phyloP scores from a whole-genome alignment of 192 early-diverging fungal genomes.

The Podila horticola region DNA sequence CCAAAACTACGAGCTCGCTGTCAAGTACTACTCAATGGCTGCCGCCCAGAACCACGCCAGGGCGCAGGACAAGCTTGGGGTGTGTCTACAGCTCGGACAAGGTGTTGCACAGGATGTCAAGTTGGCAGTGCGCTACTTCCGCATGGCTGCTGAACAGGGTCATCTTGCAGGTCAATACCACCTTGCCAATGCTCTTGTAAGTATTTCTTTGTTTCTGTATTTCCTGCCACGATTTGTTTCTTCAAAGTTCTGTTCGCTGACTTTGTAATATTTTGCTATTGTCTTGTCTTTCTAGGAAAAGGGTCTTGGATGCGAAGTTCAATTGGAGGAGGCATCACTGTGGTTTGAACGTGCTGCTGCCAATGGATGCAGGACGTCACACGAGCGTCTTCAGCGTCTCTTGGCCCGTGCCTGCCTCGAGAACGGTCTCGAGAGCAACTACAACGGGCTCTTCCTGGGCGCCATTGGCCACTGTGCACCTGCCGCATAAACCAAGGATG shows the following conservation, averaged over 20 bases:
- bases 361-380: slow-evolving; percentile 61
- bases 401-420: slow-evolving; percentile 61
- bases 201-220: slow-evolving; percentile 7
- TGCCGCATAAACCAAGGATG: slow-evolving; percentile 51
- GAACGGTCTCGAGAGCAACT: slow-evolving; percentile 38
- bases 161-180: slow-evolving; percentile 66
- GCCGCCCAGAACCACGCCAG: slow-evolving; percentile 68
- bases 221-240: background rate
- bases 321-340: slow-evolving; percentile 48
- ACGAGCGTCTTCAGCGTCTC: slow-evolving; percentile 60
- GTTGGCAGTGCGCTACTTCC: slow-evolving; percentile 67
- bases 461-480: slow-evolving; percentile 57
- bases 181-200: slow-evolving; percentile 56
- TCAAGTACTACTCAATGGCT: slow-evolving; percentile 66
- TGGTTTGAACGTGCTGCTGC: slow-evolving; percentile 57
- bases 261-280: background rate
- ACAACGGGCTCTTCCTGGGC: slow-evolving; percentile 42
- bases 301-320: slow-evolving; percentile 53
- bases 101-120: slow-evolving; percentile 58
- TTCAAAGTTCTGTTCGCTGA: background rate
- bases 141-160: slow-evolving; percentile 70
- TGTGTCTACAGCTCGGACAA: slow-evolving; percentile 61
- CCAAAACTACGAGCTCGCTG: slow-evolving; percentile 58
- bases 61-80: slow-evolving; percentile 65
- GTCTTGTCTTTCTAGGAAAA: slow-evolving; percentile 3